Evolutionary conservation across 139 green algal genomes (phyloP).

Genomic region (Tetradesmus lagerheimii): DNA sequence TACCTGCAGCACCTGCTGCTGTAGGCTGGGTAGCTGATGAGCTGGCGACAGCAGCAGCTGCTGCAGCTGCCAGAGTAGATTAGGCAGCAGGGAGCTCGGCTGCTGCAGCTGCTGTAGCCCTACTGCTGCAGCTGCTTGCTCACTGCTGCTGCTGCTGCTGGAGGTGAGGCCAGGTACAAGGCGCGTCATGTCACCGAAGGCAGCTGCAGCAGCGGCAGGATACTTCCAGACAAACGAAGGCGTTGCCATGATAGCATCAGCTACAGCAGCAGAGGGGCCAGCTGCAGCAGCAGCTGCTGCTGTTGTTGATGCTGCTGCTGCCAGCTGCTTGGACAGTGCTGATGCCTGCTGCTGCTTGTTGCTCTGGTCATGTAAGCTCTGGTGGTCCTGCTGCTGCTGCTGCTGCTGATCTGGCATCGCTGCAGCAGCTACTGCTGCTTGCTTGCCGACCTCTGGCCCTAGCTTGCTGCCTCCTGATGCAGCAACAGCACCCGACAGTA

Average conservation of each 20-base stretch:
- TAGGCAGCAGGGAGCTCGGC: background rate
- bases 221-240: conserved; percentile 2
- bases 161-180: background rate
- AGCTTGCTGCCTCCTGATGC: background rate
- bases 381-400: background rate
- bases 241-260: background rate
- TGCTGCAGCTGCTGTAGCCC: background rate
- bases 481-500: background rate
- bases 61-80: background rate
- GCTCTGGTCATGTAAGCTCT: background rate
- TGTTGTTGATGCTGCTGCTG: conserved; percentile 3
- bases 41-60: conserved; percentile 21
- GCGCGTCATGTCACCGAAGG: conserved; percentile 1
- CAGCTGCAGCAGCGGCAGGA: conserved; percentile 24
- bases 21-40: background rate
- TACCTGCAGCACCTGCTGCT: conserved; percentile 40
- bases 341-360: background rate
- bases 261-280: background rate
- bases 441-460: background rate
- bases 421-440: background rate
- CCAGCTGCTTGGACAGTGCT: conserved; percentile 7
- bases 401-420: background rate
- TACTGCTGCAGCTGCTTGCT: too few species aligned
- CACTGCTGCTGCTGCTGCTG: background rate
- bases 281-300: background rate